Evolutionary conservation across 2,329 filamentous ascomycete species (phyloP).

Genomic region (Cladophialophora immunda): DNA sequence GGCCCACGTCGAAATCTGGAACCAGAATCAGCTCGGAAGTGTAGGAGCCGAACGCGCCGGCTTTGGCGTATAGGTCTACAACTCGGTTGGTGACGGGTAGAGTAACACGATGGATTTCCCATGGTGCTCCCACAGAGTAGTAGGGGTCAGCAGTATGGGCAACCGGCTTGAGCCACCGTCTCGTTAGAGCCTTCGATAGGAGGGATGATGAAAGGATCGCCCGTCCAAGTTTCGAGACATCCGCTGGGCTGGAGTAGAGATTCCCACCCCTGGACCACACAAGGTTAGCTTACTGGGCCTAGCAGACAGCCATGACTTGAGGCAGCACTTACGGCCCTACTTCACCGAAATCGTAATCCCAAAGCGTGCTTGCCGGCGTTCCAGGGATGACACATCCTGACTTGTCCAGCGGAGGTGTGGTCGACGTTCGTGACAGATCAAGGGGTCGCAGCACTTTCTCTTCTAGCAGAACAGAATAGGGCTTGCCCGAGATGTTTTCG

Average conservation of each 20-base stretch:
- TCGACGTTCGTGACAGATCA: background rate
- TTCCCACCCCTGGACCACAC: background rate
- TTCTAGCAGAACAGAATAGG: background rate
- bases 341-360: slow-evolving; percentile 18
- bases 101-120: slow-evolving; percentile 49
- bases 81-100: slow-evolving; percentile 38
- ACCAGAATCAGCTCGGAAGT: slow-evolving; percentile 46
- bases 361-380: slow-evolving; percentile 52
- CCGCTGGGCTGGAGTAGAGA: slow-evolving; percentile 54
- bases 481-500: slow-evolving; percentile 53
- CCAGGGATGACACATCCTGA: background rate
- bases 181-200: slow-evolving; percentile 47
- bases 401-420: background rate
- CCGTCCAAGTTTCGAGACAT: slow-evolving; percentile 53
- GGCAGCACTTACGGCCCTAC: slow-evolving; percentile 5
- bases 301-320: slow-evolving; percentile 32
- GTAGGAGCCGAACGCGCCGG: slow-evolving; percentile 47
- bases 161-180: slow-evolving; percentile 57
- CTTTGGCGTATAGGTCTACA: slow-evolving; percentile 47
- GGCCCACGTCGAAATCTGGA: slow-evolving; percentile 49
- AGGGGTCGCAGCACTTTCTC: slow-evolving; percentile 2
- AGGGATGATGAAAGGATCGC: slow-evolving; percentile 53
- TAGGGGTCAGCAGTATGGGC: slow-evolving; percentile 44
- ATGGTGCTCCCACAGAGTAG: slow-evolving; percentile 54
- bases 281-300: too few species aligned